Percentiles rank a stretch among this genome's conserved stretches.
These are phyloP conservation scores for Globisporangium rhizosaccharum DNA, from an alignment of 352 stramenopile species.

Conservation along the genomic window DNA sequence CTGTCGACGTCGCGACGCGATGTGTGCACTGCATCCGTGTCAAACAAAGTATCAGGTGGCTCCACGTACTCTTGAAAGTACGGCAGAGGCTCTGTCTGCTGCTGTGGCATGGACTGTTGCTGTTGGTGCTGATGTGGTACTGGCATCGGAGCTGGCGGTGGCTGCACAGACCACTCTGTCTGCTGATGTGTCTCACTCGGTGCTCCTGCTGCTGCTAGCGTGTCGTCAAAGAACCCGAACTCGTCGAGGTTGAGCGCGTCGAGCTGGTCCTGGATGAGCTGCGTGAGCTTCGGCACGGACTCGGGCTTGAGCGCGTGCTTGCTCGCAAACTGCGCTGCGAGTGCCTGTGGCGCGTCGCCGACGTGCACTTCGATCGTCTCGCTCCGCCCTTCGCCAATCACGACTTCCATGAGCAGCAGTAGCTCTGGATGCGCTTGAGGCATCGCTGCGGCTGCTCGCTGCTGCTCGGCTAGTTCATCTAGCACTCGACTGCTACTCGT, in stretches of 20 bases:
- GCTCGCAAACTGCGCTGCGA: slow-evolving; percentile 45
- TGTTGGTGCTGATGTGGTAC: too few species aligned
- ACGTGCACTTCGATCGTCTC: slow-evolving; percentile 69
- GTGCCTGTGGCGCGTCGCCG: slow-evolving; percentile 33
- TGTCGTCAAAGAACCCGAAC: background rate
- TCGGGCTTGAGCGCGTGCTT: slow-evolving; percentile 46
- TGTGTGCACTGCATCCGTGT: too few species aligned
- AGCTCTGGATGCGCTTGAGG: slow-evolving; percentile 27
- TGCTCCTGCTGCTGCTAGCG: slow-evolving; percentile 7
- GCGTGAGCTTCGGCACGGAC: slow-evolving; percentile 41
- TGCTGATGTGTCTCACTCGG: background rate
- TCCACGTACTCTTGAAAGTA: too few species aligned
- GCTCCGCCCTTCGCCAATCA: slow-evolving; percentile 60
- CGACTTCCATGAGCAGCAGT: slow-evolving; percentile 69
- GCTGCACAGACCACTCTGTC: background rate
- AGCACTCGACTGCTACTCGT: background rate
- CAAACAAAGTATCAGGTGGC: too few species aligned
- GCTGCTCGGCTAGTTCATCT: background rate
- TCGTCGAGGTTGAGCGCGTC: slow-evolving; percentile 22
- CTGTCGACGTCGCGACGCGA: background rate
- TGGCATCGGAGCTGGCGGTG: slow-evolving; percentile 1
- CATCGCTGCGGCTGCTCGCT: background rate
- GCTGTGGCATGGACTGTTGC: too few species aligned
- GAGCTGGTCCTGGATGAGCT: slow-evolving; percentile 59
- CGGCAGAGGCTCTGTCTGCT: too few species aligned